Evolutionary conservation across 148 eudicot genomes (phyloP).

Genomic region (Simmondsia chinensis): DNA sequence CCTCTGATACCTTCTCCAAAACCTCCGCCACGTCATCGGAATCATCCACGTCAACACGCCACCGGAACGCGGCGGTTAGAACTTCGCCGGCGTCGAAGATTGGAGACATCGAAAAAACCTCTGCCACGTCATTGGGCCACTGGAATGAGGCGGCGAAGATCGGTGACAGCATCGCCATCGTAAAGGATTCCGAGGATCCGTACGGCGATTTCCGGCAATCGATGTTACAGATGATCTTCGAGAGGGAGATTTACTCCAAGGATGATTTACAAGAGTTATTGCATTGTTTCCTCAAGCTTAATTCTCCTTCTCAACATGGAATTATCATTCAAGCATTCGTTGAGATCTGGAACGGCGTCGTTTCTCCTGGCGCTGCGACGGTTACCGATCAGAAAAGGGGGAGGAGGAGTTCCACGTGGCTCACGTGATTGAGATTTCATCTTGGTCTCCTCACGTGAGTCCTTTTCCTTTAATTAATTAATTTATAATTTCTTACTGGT

Average conservation of each 20-base stretch:
- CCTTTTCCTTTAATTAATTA: too few species aligned
- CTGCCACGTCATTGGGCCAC: neutral
- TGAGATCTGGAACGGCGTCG: slow-evolving; percentile 38
- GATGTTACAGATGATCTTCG: slow-evolving; percentile 52
- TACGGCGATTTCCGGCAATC: slow-evolving; percentile 47
- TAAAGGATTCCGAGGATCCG: slow-evolving; percentile 42
- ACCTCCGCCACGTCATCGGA: neutral
- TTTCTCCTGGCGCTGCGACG: neutral
- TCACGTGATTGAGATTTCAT: too few species aligned
- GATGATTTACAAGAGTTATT: slow-evolving; percentile 48
- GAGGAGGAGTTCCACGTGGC: too few species aligned
- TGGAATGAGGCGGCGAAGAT: too few species aligned
- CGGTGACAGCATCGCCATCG: slow-evolving; percentile 28
- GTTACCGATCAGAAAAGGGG: too few species aligned
- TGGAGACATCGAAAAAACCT: neutral
- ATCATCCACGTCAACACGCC: neutral
- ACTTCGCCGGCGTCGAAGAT: neutral
- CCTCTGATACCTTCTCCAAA: slow-evolving; percentile 1
- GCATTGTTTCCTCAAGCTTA: slow-evolving; percentile 40
- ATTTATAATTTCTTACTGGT: too few species aligned
- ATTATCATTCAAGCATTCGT: slow-evolving; percentile 42
- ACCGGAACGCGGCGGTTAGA: neutral
- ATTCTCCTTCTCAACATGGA: slow-evolving; percentile 39
- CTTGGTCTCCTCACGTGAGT: too few species aligned
- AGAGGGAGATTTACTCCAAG: slow-evolving; percentile 30